Conservation (phyloP, 768 basidiomycete genomes). For the Coprinellus micaceus region DNA sequence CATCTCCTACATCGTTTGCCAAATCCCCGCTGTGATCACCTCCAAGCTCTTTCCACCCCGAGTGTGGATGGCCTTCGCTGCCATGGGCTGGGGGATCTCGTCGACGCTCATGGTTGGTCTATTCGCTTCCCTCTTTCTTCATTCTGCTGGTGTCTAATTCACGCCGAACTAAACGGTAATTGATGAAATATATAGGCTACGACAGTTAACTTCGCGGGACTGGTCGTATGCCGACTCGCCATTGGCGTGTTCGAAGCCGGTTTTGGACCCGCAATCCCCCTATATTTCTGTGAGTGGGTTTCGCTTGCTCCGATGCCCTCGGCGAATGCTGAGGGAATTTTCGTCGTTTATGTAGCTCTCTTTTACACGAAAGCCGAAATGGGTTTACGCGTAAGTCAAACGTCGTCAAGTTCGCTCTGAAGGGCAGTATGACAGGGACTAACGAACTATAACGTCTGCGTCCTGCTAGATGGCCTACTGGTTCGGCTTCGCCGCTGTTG, state of each 20-base stretch:
- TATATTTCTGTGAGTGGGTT: constrained; percentile 64
- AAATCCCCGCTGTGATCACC: constrained; percentile 60
- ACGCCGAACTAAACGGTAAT: no score
- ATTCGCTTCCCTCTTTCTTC: background rate
- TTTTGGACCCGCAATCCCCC: constrained; percentile 72
- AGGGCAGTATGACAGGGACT: no score
- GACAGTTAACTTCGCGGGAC: constrained; percentile 54
- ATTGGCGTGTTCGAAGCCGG: constrained; percentile 78
- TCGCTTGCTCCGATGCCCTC: background rate
- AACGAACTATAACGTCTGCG: background rate
- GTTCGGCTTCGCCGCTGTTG: constrained; percentile 82
- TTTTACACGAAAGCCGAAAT: constrained; percentile 77
- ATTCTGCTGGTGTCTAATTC: no score
- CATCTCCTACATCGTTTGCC: constrained; percentile 72
- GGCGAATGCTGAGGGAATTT: background rate
- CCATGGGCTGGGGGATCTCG: constrained; percentile 73
- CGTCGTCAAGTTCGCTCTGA: no score
- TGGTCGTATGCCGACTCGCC: constrained; percentile 55
- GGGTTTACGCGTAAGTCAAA: constrained; percentile 52
- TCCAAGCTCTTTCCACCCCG: constrained; percentile 71
- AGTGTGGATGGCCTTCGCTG: constrained; percentile 60
- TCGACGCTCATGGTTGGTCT: constrained; percentile 63
- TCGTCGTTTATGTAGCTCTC: constrained; percentile 42
- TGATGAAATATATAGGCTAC: constrained; percentile 45
- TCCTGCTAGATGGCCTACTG: constrained; percentile 61